These are phyloP conservation scores for Aspergillus steynii DNA, from an alignment of 495 filamentous ascomycete genomes.

Conservation along the genomic window DNA sequence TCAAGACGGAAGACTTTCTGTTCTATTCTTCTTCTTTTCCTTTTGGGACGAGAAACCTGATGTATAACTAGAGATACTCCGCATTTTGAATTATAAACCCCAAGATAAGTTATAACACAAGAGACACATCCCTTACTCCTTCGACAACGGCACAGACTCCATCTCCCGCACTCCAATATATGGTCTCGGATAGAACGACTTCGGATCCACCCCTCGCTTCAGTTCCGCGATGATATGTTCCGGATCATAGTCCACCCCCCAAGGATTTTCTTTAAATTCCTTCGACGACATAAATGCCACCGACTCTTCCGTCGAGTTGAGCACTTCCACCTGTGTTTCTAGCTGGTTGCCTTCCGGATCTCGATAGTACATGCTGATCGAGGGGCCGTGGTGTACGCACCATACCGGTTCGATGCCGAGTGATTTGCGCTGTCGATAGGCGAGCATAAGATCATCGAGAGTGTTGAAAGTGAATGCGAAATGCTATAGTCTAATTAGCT, in stretches of 20 bases:
- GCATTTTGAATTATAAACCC: no score
- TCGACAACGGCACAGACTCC: no score
- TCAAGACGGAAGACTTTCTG: no score
- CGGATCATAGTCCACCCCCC: neutral
- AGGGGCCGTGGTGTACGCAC: slow-evolving; percentile 46
- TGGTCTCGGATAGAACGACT: no score
- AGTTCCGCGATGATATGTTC: neutral
- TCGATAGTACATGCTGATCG: slow-evolving; percentile 44
- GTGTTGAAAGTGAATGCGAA: neutral
- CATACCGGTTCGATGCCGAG: slow-evolving; percentile 14
- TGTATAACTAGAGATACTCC: no score
- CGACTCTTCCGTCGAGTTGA: slow-evolving; percentile 19
- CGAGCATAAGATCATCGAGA: neutral
- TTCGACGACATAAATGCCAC: neutral
- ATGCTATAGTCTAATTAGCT: neutral
- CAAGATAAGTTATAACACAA: no score
- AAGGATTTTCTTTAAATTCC: slow-evolving; percentile 2
- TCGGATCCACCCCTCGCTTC: no score
- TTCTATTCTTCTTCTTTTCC: no score
- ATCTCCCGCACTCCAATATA: no score
- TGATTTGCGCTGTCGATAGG: neutral
- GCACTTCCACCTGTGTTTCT: slow-evolving; percentile 48
- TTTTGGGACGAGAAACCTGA: no score
- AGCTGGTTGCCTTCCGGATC: slow-evolving; percentile 50
- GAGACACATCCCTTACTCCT: no score